Conservation (phyloP, 176 grass and related monocot species). For the Metroxylon sagu region DNA sequence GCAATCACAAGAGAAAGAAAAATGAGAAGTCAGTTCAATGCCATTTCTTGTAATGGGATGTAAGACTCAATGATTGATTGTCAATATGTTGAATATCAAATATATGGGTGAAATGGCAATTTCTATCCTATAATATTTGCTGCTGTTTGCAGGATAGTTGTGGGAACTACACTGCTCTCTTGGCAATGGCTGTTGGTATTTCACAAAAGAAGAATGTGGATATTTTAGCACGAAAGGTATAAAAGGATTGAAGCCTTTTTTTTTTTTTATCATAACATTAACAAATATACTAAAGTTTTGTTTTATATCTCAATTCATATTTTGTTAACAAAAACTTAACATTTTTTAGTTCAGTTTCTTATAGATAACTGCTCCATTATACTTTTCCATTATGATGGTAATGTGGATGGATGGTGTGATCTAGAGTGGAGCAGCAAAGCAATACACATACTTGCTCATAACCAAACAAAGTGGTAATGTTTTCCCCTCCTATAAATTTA, state of each 20-base stretch:
- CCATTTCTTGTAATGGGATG: too few relatives aligned
- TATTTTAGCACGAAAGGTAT: constrained; percentile 61
- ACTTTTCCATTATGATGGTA: constrained; percentile 96
- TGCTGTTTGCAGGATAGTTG: constrained; percentile 38
- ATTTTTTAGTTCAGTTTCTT: constrained; percentile 52
- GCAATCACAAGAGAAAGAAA: too few relatives aligned
- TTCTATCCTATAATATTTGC: neutral
- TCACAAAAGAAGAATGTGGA: constrained; percentile 82
- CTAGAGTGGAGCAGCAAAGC: constrained; percentile 78
- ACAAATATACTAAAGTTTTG: neutral
- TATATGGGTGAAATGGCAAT: neutral
- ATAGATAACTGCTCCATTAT: constrained; percentile 71
- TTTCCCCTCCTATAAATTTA: constrained; percentile 3
- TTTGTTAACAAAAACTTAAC: constrained; percentile 6
- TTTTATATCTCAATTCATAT: neutral
- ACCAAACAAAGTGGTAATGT: constrained; percentile 93
- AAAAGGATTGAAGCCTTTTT: constrained; percentile 1
- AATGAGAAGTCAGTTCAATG: too few relatives aligned
- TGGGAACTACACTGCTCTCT: constrained; percentile 39
- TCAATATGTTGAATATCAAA: too few relatives aligned
- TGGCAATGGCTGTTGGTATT: constrained; percentile 94
- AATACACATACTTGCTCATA: constrained; percentile 74
- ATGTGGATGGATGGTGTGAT: constrained; percentile 79
- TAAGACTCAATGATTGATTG: neutral
- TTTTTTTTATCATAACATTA: neutral